Evolutionary conservation across 208 protist genomes (phyloP).

Genomic region (Angomonas ambiguus): DNA sequence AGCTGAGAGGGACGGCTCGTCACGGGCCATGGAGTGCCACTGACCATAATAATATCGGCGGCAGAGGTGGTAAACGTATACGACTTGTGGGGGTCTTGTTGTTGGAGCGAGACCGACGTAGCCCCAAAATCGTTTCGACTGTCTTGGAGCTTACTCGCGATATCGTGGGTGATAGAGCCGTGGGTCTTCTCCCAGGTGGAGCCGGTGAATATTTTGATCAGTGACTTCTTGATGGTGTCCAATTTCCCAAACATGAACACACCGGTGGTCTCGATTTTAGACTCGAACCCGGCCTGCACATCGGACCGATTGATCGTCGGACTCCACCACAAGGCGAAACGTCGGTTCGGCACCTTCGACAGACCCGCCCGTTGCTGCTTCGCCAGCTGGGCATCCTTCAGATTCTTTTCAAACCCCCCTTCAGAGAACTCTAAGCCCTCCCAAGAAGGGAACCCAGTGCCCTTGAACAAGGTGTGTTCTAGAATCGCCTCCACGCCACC

Average conservation of each 20-base stretch:
- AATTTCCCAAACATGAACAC: constrained; percentile 99
- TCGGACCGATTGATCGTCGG: constrained; percentile 99
- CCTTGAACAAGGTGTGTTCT: constrained; percentile 99
- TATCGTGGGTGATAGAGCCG: constrained; percentile 98
- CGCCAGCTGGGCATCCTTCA: constrained; percentile 99
- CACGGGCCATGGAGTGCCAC: constrained; percentile 96
- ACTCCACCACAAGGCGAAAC: constrained; percentile 99
- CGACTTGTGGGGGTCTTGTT: constrained; percentile 94
- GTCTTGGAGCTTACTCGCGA: constrained; percentile 97
- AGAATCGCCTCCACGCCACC: constrained; percentile 99
- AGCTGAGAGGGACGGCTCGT: constrained; percentile 85
- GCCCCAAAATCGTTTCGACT: constrained; percentile 99
- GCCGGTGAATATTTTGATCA: constrained; percentile 99
- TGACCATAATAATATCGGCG: constrained; percentile 95
- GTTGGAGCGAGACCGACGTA: constrained; percentile 97
- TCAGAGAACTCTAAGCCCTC: constrained; percentile 99
- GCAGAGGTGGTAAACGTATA: constrained; percentile 92
- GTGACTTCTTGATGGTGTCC: constrained; percentile 99
- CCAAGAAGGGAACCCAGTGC: constrained; percentile 99
- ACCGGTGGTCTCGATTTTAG: constrained; percentile 99
- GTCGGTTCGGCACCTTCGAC: constrained; percentile 99
- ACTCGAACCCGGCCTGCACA: constrained; percentile 99
- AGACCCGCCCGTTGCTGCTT: constrained; percentile 99
- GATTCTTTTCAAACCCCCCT: constrained; percentile 98
- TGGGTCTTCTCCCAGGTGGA: constrained; percentile 99